Base-by-base conservation (phyloP, 345 rosid genomes). In the Populus tremula region DNA sequence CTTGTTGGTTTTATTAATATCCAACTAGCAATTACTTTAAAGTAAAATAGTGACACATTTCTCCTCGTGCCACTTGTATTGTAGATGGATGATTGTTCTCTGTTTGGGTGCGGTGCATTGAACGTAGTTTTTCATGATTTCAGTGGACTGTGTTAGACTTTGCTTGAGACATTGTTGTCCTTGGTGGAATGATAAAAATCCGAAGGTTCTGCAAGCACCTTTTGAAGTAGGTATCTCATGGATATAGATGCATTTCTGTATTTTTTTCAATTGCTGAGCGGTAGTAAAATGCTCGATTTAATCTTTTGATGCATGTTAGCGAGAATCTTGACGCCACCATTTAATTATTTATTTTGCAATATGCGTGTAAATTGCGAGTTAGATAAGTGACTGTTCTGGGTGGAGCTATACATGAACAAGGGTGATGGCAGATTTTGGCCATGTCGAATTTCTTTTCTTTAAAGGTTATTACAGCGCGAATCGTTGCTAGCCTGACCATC, bases 81-180 rank as follows among this genome's bases (percentile, higher is more conserved):
- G 89, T 88, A 90, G 92, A 90, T 86, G 92, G 91, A 89, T 90
- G 87, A 92, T 79, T 81, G 81, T 79, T 75, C 65, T 45, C 69
- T 79, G 69, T 76, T 74, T 77, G 70, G 80, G 73, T 83, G 81
- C 54, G 65, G 82, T 80, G 78, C 79, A 54, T 67, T 23, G 82
- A 35, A 76, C 61, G 29, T 76, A 25, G 53, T 73, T 67, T 65
- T 80, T 76, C 81, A 45, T 74, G 74, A 77, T 75, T 64, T 69
- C 74, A 70, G 16, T 74, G 77, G 43, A 39, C 74, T 43, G 73
- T 67, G 62, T 72, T 45, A 69, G 73, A 62, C 65, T 43, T 68
- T 73, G 64, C 73, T 70, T 39, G 76, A 71, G 77, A 53, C 73
- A 54, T 74, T 77, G 11, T 77, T 73, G 67, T 76, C 33, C 69